phyloP scores from a whole-genome alignment of 768 basidiomycete species.

The Xanthoconium stramineum region DNA sequence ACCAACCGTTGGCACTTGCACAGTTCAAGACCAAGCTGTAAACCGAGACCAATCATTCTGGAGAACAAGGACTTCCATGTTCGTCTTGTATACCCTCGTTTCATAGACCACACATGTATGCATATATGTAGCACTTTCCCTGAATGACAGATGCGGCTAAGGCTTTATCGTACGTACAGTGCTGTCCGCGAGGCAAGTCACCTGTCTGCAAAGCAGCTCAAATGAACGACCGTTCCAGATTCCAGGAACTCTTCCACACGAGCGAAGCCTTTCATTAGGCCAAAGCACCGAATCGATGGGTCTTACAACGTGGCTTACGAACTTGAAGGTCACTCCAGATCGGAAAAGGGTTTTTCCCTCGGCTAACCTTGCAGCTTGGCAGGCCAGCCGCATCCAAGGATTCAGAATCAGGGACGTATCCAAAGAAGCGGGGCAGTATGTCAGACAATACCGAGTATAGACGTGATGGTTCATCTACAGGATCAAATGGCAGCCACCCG shows the following conservation, averaged over 20 bases:
- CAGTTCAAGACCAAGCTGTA: conserved; percentile 24
- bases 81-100: neutral
- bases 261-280: too few relatives aligned
- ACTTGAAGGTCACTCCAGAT: too few relatives aligned
- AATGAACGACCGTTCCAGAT: neutral
- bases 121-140: neutral
- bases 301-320: too few relatives aligned
- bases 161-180: neutral
- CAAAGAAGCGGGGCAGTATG: neutral
- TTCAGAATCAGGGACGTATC: too few relatives aligned
- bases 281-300: too few relatives aligned
- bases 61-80: neutral
- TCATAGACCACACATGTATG: neutral
- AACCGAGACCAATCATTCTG: neutral
- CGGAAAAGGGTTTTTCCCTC: too few relatives aligned
- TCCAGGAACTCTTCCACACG: neutral
- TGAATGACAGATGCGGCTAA: neutral
- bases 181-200: neutral
- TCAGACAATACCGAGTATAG: too few relatives aligned
- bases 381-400: too few relatives aligned
- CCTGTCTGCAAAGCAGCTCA: neutral
- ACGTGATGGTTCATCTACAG: too few relatives aligned
- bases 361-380: too few relatives aligned
- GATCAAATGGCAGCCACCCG: too few relatives aligned
- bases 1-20: conserved; percentile 30